Conservation (phyloP, 768 basidiomycete species). For the Tulasnella sp. region DNA sequence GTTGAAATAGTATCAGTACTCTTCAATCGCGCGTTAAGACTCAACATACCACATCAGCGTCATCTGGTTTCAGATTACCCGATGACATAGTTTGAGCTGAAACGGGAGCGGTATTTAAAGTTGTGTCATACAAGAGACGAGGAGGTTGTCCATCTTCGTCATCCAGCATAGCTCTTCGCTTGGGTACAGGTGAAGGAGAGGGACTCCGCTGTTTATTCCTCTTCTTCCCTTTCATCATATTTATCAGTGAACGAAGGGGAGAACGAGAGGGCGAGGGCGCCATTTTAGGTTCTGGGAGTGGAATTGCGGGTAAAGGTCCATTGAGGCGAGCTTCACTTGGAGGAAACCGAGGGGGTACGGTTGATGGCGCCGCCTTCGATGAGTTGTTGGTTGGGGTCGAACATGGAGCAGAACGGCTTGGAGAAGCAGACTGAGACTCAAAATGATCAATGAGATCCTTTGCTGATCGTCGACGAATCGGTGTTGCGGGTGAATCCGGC, state of each 20-base stretch:
- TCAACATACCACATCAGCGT: no score
- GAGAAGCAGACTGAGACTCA: slow-evolving; percentile 6
- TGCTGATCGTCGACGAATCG: slow-evolving; percentile 4
- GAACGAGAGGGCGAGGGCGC: slow-evolving; percentile 1
- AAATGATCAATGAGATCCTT: slow-evolving; percentile 14
- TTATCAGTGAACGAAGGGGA: slow-evolving; percentile 9
- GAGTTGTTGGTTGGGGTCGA: no score
- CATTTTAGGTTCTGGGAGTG: neutral
- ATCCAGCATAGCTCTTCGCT: slow-evolving; percentile 4
- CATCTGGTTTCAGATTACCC: no score
- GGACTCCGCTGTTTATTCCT: neutral
- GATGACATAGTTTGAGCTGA: neutral
- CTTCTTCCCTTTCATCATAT: slow-evolving; percentile 9
- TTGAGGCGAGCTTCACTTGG: slow-evolving; percentile 10
- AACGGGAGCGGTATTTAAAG: neutral
- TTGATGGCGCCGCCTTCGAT: neutral
- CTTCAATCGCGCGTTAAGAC: no score
- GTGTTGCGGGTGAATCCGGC: slow-evolving; percentile 4
- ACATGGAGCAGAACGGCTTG: no score
- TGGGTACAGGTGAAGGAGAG: neutral
- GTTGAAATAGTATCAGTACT: neutral
- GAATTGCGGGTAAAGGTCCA: slow-evolving; percentile 2
- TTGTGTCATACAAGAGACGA: neutral
- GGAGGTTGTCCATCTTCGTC: slow-evolving; percentile 9
- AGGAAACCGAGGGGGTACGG: neutral